Percentiles rank a stretch among this genome's conserved stretches.
These are phyloP conservation scores for Neolentinus lepideus DNA, from an alignment of 1,284 basidiomycete species.

Conservation along the genomic window DNA sequence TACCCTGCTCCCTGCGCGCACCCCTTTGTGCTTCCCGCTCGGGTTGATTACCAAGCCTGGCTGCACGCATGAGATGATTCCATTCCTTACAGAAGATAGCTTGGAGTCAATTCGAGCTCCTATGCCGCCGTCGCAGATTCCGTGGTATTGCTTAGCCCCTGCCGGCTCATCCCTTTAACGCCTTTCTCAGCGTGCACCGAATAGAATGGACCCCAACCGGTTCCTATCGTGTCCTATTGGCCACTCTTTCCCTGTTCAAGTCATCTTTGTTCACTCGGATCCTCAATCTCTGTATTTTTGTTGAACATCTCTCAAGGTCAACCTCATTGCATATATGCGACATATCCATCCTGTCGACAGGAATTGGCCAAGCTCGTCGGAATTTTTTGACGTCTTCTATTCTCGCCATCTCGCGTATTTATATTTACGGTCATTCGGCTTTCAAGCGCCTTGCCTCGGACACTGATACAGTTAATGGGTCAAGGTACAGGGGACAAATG, in stretches of 20 bases:
- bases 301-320: slow-evolving; percentile 1
- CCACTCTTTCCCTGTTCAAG: slow-evolving; percentile 12
- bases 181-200: slow-evolving; percentile 1
- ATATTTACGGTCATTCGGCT: slow-evolving; percentile 15
- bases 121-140: slow-evolving; percentile 2
- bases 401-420: slow-evolving; percentile 26
- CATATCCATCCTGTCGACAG: slow-evolving; percentile 59
- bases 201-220: slow-evolving; percentile 6
- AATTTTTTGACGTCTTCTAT: slow-evolving; percentile 19
- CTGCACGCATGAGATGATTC: slow-evolving; percentile 33
- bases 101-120: slow-evolving; percentile 3
- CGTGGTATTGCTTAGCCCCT: background rate
- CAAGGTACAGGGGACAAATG: background rate
- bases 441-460: background rate
- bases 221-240: slow-evolving; percentile 15
- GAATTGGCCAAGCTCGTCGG: slow-evolving; percentile 12
- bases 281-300: slow-evolving; percentile 10
- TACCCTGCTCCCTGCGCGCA: slow-evolving; percentile 26
- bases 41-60: slow-evolving; percentile 41
- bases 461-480: background rate
- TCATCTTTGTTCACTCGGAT: slow-evolving; percentile 1
- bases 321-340: slow-evolving; percentile 25
- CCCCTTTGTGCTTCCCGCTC: slow-evolving; percentile 29
- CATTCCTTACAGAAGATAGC: slow-evolving; percentile 3
- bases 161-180: slow-evolving; percentile 1